Evolutionary conservation across 1,139 yeast genomes (phyloP), one percentile per base, ranked within the genome.

Genomic region (Nakaseomyces kungkrabaensis): DNA sequence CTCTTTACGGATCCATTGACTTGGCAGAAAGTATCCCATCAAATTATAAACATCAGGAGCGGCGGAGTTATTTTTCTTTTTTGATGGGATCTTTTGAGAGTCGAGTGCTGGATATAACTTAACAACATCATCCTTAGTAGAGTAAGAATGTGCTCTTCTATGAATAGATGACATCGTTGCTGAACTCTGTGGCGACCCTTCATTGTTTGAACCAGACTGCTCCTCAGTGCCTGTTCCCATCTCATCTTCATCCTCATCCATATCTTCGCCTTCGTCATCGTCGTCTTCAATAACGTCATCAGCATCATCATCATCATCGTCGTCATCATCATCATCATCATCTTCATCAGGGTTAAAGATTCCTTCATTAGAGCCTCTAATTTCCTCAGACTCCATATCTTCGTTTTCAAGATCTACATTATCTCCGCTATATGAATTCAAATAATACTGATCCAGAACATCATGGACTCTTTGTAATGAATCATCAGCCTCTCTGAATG

Each of bases 11-110:
- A 60, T 51, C 75, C 75, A 72, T 43, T 57, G 60, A 11, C 67
- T 60, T 0, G 74, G 75, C 29, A 72, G 56, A 1, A 67, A 67
- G 52, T 70, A 68, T 13, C 59, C 65, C 25, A 59, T 51, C 37
- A 56, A 50, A 6, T 51, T 48, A 38, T 59, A 64, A 27, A 59
- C 49, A 34, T 59, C 62, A 9, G 56, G 49, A 3, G 55, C 51
- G 5, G 57, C 50, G 11, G 51, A 43, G 48, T 59, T 61, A 17
- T 48, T 50, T 40, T 59, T 56, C 17, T 52, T 43, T 25, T 41
- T 41, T 11, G 44, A 41, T 4, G 34, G 24, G n/a, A 27, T n/a
- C 25, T 41, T 41, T 13, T 41, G 44, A 41, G 44, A 27, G 3
- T 41, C 34, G 3, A 41, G 34, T n/a, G 44, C 44, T 27, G 44